Evolutionary conservation across 768 basidiomycete genomes (phyloP).

Genomic region (Lyophyllum semitale): DNA sequence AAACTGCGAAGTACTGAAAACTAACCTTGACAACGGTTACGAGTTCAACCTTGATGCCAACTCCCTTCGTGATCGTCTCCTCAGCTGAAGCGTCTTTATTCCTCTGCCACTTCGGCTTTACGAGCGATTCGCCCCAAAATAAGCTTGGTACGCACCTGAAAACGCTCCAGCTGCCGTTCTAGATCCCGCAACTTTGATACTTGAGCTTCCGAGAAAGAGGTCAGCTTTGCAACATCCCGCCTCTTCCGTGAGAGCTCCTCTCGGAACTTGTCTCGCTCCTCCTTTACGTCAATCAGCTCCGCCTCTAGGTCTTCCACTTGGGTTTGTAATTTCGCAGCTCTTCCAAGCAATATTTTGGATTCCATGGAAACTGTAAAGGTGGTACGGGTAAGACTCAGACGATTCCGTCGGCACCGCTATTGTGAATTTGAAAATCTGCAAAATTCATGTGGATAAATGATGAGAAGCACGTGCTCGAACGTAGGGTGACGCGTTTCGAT

Average conservation of each 20-base stretch:
- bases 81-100: background rate
- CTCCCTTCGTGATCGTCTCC: background rate
- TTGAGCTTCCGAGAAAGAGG: background rate
- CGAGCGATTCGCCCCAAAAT: too few relatives aligned
- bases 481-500: too few relatives aligned
- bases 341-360: too few relatives aligned
- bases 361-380: too few relatives aligned
- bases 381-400: too few relatives aligned
- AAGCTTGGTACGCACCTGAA: background rate
- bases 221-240: background rate
- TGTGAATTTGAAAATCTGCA: too few relatives aligned
- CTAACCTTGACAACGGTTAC: background rate
- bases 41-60: background rate
- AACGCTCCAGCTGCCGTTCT: background rate
- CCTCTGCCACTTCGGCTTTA: too few relatives aligned
- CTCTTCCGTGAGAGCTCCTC: background rate
- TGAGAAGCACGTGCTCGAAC: too few relatives aligned
- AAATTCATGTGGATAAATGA: too few relatives aligned
- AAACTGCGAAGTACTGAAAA: background rate
- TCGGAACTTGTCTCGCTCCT: background rate
- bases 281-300: background rate
- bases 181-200: slow-evolving; percentile 2
- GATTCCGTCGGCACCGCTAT: too few relatives aligned
- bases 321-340: background rate
- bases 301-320: background rate